phyloP scores from a whole-genome alignment of 2,329 filamentous ascomycete species.

The Aureobasidium sp. region DNA sequence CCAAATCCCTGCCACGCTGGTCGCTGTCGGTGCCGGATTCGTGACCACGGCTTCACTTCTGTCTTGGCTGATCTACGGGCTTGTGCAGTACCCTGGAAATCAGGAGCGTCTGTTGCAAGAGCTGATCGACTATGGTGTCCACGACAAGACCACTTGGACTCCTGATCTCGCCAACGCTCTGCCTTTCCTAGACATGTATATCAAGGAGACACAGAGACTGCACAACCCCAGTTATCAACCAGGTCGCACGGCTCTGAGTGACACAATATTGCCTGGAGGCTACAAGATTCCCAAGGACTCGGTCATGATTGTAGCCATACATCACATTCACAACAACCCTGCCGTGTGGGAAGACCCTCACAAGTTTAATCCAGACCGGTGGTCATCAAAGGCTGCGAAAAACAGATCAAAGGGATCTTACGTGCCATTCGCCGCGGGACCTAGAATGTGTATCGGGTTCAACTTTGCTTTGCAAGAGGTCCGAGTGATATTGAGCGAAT shows the following conservation, averaged over 20 bases:
- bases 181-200: slow-evolving; percentile 48
- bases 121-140: slow-evolving; percentile 37
- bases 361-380: slow-evolving; percentile 53
- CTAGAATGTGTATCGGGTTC: slow-evolving; percentile 56
- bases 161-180: slow-evolving; percentile 36
- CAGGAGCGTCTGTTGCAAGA: slow-evolving; percentile 54
- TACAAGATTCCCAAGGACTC: slow-evolving; percentile 48
- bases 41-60: too few species aligned
- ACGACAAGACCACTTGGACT: slow-evolving; percentile 30
- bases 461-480: slow-evolving; percentile 57
- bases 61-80: slow-evolving; percentile 41
- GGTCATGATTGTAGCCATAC: slow-evolving; percentile 47
- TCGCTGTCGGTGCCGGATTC: slow-evolving; percentile 48
- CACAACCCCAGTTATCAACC: slow-evolving; percentile 58
- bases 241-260: slow-evolving; percentile 48
- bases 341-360: slow-evolving; percentile 52
- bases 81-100: slow-evolving; percentile 48
- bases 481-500: slow-evolving; percentile 51
- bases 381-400: slow-evolving; percentile 48
- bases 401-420: slow-evolving; percentile 38
- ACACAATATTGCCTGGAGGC: slow-evolving; percentile 53
- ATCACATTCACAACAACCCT: slow-evolving; percentile 45
- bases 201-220: slow-evolving; percentile 55
- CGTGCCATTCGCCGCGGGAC: slow-evolving; percentile 53
- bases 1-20: slow-evolving; percentile 39